These are phyloP conservation scores for Torrubiella hemipterigena DNA, from an alignment of 2,329 filamentous ascomycete species.

Conservation along the genomic window DNA sequence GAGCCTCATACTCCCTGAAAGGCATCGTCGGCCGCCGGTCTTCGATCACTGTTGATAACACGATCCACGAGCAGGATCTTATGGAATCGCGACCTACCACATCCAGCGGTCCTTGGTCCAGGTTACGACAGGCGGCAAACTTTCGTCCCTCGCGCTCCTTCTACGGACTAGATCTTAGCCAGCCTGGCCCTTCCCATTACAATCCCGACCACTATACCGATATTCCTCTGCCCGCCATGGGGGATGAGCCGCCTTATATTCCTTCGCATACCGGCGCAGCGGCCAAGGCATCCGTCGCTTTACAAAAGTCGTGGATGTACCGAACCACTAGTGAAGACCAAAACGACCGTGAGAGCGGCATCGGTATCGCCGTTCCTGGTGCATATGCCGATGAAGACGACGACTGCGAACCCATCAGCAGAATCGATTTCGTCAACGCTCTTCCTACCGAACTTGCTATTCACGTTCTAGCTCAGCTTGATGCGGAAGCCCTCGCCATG, in stretches of 20 bases:
- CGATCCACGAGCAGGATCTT: slow-evolving; percentile 14
- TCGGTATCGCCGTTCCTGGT: slow-evolving; percentile 44
- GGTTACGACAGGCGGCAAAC: slow-evolving; percentile 37
- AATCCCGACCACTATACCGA: slow-evolving; percentile 17
- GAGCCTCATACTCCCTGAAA: slow-evolving; percentile 43
- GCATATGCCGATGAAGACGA: slow-evolving; percentile 25
- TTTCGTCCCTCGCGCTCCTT: slow-evolving; percentile 35
- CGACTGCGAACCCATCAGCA: slow-evolving; percentile 28
- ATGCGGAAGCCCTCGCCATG: slow-evolving; percentile 36
- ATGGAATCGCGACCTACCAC: slow-evolving; percentile 27
- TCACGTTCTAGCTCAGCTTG: slow-evolving; percentile 43
- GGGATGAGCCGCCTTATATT: slow-evolving; percentile 46
- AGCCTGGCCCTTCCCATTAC: slow-evolving; percentile 12
- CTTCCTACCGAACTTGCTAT: slow-evolving; percentile 48
- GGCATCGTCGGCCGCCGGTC: slow-evolving; percentile 38
- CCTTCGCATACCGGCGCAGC: slow-evolving; percentile 48
- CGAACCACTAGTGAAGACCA: slow-evolving; percentile 28
- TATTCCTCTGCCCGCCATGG: slow-evolving; percentile 34
- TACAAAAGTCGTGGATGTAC: slow-evolving; percentile 30
- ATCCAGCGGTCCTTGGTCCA: slow-evolving; percentile 37
- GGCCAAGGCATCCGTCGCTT: slow-evolving; percentile 46
- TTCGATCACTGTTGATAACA: slow-evolving; percentile 23
- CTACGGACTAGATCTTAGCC: slow-evolving; percentile 25
- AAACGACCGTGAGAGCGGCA: slow-evolving; percentile 51
- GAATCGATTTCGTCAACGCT: slow-evolving; percentile 43